phyloP scores from a whole-genome alignment of 2,329 filamentous ascomycete species.

The Fusarium transvaalense region DNA sequence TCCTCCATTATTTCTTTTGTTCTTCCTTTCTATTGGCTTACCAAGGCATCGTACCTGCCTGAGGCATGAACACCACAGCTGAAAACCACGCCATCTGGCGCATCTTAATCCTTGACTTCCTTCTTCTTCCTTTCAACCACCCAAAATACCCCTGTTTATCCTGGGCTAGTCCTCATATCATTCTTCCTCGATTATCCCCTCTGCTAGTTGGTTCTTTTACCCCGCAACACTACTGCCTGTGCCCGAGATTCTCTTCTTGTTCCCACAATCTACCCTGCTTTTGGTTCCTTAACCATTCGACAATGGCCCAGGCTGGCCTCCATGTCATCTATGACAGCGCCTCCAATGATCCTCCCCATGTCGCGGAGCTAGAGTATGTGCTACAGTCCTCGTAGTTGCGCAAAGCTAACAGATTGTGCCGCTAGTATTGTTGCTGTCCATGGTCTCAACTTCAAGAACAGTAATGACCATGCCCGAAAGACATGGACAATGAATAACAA shows the following conservation, averaged over 20 bases:
- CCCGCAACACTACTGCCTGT: not conserved
- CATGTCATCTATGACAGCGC: conserved; percentile 1
- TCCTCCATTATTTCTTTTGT: no score
- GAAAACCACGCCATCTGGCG: not conserved
- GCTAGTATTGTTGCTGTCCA: not conserved
- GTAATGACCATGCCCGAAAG: not conserved
- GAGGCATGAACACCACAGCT: not conserved
- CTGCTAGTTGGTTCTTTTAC: no score
- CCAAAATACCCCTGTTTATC: not conserved
- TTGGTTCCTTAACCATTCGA: not conserved
- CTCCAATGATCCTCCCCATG: not conserved
- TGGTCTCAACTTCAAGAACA: conserved; percentile 4
- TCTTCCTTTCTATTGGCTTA: not conserved
- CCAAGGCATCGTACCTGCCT: not conserved
- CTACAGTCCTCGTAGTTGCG: not conserved
- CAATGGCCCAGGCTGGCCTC: conserved; percentile 1
- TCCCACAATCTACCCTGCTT: not conserved
- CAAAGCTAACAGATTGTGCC: not conserved
- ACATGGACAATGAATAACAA: not conserved
- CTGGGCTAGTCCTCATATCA: no score
- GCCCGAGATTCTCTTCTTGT: not conserved
- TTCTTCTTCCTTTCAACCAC: not conserved
- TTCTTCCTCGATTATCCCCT: no score
- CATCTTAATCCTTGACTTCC: not conserved
- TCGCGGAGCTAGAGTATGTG: not conserved